Percentiles rank a stretch among this genome's conserved stretches.
Conservation (phyloP, 352 stramenopile genomes). For the Globisporangium alternatum region DNA sequence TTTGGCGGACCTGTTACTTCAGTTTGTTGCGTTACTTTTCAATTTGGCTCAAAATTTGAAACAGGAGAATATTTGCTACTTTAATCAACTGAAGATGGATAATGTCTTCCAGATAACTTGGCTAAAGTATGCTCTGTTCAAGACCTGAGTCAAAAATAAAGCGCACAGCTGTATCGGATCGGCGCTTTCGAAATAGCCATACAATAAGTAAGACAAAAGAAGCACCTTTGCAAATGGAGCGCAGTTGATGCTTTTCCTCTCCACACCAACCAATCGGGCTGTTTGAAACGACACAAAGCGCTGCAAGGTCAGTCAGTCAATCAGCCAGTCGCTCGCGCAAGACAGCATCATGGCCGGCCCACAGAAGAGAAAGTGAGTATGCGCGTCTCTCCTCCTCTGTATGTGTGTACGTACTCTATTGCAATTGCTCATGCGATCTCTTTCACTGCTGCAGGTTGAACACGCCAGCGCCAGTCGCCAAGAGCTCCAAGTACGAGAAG, state of each 20-base stretch:
- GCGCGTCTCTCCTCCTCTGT: not conserved
- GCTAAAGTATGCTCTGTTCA: not conserved
- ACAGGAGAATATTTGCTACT: not conserved
- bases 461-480: constrained; percentile 24
- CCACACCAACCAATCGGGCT: constrained; percentile 15
- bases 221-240: not conserved
- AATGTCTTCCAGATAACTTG: not conserved
- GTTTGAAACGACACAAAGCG: constrained; percentile 18
- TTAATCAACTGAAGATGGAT: not conserved
- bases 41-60: not conserved
- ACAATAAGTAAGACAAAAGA: not conserved
- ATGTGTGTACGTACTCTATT: not conserved
- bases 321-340: constrained; percentile 11
- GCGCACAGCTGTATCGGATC: not conserved
- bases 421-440: constrained; percentile 2
- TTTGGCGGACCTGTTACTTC: constrained; percentile 6
- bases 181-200: not conserved
- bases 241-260: constrained; percentile 6
- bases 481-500: constrained; percentile 73
- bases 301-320: constrained; percentile 9
- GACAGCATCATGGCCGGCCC: constrained; percentile 35
- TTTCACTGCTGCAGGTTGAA: constrained; percentile 20
- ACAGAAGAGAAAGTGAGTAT: constrained; percentile 51
- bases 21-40: constrained; percentile 5
- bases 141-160: not conserved